A percentile compares a stretch with the other conserved stretches of the same genome.
Evolutionary conservation across 2,329 filamentous ascomycete species (phyloP).

Genomic region (Fusarium fujikuroi): DNA sequence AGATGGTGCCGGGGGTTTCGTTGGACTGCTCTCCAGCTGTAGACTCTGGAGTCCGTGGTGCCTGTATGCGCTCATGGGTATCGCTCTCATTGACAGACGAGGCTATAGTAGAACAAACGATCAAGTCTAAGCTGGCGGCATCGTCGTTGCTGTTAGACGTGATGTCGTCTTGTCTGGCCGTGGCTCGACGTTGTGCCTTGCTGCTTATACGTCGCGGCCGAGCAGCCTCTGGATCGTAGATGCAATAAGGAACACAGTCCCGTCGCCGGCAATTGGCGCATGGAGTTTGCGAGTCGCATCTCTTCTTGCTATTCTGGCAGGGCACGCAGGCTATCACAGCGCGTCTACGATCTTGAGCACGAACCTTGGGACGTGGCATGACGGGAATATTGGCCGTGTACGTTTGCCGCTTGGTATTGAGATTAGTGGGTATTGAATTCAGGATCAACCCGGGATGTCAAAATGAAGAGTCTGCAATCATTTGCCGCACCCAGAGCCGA

Average conservation of each 20-base stretch:
- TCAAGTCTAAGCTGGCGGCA: not conserved
- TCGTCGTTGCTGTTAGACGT: not conserved
- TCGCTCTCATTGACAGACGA: accelerated
- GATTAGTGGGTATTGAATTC: not conserved
- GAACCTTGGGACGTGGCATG: not conserved
- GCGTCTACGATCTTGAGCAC: not conserved
- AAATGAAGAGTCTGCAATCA: not conserved
- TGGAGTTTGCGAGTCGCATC: not conserved
- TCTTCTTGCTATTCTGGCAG: not conserved
- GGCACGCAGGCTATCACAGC: not conserved
- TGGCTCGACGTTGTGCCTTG: not conserved
- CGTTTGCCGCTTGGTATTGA: not conserved
- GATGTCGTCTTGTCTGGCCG: too few relatives aligned
- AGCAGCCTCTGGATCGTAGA: not conserved
- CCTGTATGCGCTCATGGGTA: not conserved
- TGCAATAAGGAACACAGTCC: not conserved
- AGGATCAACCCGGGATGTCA: not conserved
- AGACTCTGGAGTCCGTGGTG: not conserved
- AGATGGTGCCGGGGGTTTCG: not conserved
- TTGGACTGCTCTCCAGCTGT: not conserved
- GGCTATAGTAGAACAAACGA: not conserved
- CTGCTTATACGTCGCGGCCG: not conserved
- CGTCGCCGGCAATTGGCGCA: not conserved
- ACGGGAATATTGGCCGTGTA: not conserved
- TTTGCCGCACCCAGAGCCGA: not conserved